These are phyloP conservation scores for Nakazawaea wyomingensis DNA, from an alignment of 805 yeast species.

Conservation along the genomic window DNA sequence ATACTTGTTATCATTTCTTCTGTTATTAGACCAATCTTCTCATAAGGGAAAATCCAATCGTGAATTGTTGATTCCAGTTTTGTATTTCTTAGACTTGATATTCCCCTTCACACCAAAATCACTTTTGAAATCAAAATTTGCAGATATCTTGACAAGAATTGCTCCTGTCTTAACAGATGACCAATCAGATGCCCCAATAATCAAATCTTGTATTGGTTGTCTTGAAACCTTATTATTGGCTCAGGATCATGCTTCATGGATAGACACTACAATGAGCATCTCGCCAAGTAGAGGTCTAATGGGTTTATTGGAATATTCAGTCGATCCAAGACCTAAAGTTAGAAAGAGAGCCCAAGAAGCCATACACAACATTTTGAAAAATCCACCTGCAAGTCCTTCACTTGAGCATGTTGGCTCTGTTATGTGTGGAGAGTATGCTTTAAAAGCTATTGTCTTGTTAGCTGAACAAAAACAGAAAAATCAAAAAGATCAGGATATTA, in stretches of 20 bases:
- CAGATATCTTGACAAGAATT: conserved; percentile 69
- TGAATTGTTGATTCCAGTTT: conserved; percentile 65
- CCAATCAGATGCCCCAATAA: conserved; percentile 71
- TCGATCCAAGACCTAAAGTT: conserved; percentile 91
- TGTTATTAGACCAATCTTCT: conserved; percentile 73
- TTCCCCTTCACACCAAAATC: conserved; percentile 68
- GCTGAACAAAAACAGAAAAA: conserved; percentile 32
- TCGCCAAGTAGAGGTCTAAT: conserved; percentile 80
- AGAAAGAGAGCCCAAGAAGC: conserved; percentile 94
- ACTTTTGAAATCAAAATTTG: conserved; percentile 67
- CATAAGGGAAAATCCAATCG: conserved; percentile 48
- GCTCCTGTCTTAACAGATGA: conserved; percentile 74
- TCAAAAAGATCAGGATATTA: conserved; percentile 43
- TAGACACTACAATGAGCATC: conserved; percentile 39
- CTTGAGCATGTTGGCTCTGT: conserved; percentile 75
- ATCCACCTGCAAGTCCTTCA: conserved; percentile 73
- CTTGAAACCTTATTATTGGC: conserved; percentile 73
- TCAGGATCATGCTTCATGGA: conserved; percentile 82
- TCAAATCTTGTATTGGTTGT: conserved; percentile 81
- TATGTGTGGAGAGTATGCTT: conserved; percentile 62
- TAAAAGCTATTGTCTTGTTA: conserved; percentile 46
- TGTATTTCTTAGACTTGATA: conserved; percentile 77
- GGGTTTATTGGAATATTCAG: conserved; percentile 70
- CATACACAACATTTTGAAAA: conserved; percentile 53
- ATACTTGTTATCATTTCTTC: conserved; percentile 77